phyloP scores from a whole-genome alignment of 768 basidiomycete species.

The Asterophora lycoperdoides region DNA sequence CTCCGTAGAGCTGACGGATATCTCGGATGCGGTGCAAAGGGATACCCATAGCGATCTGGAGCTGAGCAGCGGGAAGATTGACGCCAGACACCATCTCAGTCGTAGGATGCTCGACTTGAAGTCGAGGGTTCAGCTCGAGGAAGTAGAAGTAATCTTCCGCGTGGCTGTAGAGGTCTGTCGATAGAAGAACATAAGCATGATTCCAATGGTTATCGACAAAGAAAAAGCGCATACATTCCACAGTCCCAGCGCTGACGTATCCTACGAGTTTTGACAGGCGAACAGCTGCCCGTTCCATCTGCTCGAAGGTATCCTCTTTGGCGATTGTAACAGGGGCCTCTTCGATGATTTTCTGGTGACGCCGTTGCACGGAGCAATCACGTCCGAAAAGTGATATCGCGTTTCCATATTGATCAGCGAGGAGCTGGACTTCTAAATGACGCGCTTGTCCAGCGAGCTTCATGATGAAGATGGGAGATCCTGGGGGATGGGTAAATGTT shows the following conservation, averaged over 20 bases:
- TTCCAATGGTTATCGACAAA: constrained; percentile 2
- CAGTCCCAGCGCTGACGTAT: constrained; percentile 97
- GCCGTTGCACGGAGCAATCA: constrained; percentile 98
- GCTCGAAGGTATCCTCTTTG: constrained; percentile 82
- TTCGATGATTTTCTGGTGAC: constrained; percentile 99
- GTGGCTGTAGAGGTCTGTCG: constrained; percentile 89
- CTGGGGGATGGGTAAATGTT: constrained; percentile 32
- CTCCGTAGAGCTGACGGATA: constrained; percentile 93
- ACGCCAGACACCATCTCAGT: constrained; percentile 99
- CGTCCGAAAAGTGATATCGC: constrained; percentile 99
- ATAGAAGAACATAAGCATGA: constrained; percentile 5
- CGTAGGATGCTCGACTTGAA: constrained; percentile 99
- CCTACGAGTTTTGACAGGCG: constrained; percentile 98
- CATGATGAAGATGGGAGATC: constrained; percentile 99
- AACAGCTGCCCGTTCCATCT: constrained; percentile 99
- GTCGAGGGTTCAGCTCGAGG: constrained; percentile 97
- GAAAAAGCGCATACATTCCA: constrained; percentile 68
- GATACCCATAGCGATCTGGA: constrained; percentile 97
- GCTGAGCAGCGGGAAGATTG: constrained; percentile 94
- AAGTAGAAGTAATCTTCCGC: constrained; percentile 94
- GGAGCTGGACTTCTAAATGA: constrained; percentile 95
- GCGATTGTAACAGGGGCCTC: constrained; percentile 99
- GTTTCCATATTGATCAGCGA: constrained; percentile 99
- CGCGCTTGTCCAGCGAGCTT: constrained; percentile 97
- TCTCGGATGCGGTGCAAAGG: constrained; percentile 94